phyloP scores from a whole-genome alignment of 768 basidiomycete species.

The Pluteus cervinus region DNA sequence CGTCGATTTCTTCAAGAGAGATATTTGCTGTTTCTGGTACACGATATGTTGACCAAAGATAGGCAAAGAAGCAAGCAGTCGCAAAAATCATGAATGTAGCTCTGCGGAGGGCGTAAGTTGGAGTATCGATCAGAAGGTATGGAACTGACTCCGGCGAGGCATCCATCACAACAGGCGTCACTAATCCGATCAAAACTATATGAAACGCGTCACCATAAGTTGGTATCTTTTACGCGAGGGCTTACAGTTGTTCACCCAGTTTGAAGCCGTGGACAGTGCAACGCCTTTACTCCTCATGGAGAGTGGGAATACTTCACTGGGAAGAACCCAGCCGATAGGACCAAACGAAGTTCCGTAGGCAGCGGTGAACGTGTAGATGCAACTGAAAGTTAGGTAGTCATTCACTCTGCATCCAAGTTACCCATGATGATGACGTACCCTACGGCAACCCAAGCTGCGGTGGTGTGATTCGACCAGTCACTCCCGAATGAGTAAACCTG shows the following conservation, averaged over 20 bases:
- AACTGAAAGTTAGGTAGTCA: constrained; percentile 27
- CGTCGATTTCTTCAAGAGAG: constrained; percentile 73
- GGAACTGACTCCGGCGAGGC: constrained; percentile 51
- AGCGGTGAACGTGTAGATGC: constrained; percentile 69
- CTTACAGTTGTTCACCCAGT: constrained; percentile 80
- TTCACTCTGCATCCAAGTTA: background rate
- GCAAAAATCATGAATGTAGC: constrained; percentile 67
- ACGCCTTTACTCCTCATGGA: constrained; percentile 80
- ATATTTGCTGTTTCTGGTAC: constrained; percentile 78
- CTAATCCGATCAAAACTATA: constrained; percentile 67
- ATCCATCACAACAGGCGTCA: constrained; percentile 64
- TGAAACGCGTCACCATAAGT: too few relatives aligned
- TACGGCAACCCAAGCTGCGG: constrained; percentile 67
- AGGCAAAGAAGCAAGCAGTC: constrained; percentile 56
- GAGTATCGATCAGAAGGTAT: background rate
- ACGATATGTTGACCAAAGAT: constrained; percentile 61
- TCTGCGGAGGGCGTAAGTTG: constrained; percentile 25
- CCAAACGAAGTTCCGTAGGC: constrained; percentile 76
- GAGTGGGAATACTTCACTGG: constrained; percentile 77
- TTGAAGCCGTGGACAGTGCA: constrained; percentile 77
- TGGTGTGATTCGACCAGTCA: constrained; percentile 52
- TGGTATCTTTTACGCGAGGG: constrained; percentile 8
- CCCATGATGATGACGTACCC: constrained; percentile 26
- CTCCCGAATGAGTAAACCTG: constrained; percentile 44
- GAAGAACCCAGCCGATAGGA: constrained; percentile 80